phyloP scores from a whole-genome alignment of 2,329 filamentous ascomycete genomes.

The Diaporthe destruens region DNA sequence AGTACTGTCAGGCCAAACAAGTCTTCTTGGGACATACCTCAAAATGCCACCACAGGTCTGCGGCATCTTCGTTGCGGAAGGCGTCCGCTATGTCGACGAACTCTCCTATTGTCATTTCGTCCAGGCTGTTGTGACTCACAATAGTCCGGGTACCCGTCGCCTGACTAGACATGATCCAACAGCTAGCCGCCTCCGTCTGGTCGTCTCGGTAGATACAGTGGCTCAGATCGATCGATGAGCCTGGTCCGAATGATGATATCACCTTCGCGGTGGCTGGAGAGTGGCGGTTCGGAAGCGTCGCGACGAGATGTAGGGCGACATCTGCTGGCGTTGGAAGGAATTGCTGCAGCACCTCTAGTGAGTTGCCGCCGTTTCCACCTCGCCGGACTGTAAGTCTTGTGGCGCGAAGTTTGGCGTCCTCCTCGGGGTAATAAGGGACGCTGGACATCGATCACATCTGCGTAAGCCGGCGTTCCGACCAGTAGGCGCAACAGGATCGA shows the following conservation, averaged over 20 bases:
- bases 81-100: slow-evolving; percentile 61
- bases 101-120: slow-evolving; percentile 75
- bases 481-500: background rate
- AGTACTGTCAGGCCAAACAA: slow-evolving; percentile 19
- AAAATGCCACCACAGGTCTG: slow-evolving; percentile 76
- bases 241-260: slow-evolving; percentile 63
- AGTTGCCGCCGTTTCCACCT: slow-evolving; percentile 81
- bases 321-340: slow-evolving; percentile 54
- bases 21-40: slow-evolving; percentile 62
- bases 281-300: slow-evolving; percentile 65
- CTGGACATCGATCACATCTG: slow-evolving; percentile 53
- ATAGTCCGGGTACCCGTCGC: slow-evolving; percentile 74
- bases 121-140: slow-evolving; percentile 76
- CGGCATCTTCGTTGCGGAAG: slow-evolving; percentile 50
- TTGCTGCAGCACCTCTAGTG: slow-evolving; percentile 77
- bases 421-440: slow-evolving; percentile 74
- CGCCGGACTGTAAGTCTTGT: slow-evolving; percentile 69
- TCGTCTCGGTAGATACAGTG: slow-evolving; percentile 71
- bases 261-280: slow-evolving; percentile 67
- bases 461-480: background rate
- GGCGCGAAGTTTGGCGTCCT: slow-evolving; percentile 81
- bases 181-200: slow-evolving; percentile 70
- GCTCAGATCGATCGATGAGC: slow-evolving; percentile 59
- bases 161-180: slow-evolving; percentile 76
- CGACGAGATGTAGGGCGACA: slow-evolving; percentile 59